phyloP scores from a whole-genome alignment of 768 basidiomycete genomes.

The Amanita rimosa region DNA sequence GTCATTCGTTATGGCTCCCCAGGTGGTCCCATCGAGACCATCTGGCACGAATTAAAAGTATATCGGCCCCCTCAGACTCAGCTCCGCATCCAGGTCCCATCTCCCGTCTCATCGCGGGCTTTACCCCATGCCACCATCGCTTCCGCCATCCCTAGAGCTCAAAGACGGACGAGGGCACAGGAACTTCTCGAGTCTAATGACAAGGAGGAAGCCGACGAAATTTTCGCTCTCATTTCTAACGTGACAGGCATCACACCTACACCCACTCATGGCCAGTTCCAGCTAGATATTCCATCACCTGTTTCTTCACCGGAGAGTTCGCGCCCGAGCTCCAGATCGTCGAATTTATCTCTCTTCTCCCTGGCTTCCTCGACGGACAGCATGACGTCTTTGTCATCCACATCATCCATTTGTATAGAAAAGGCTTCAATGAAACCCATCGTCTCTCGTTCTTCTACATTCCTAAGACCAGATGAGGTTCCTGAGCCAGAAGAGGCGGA shows the following conservation, averaged over 20 bases:
- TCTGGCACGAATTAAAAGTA: conserved; percentile 17
- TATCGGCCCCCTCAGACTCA: conserved; percentile 6
- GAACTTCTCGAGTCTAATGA: conserved; percentile 20
- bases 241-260: conserved; percentile 21
- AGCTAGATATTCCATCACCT: conserved; percentile 4
- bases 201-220: conserved; percentile 22
- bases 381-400: conserved; percentile 21
- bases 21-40: conserved; percentile 14
- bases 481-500: conserved; percentile 2
- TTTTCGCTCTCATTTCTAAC: conserved; percentile 24
- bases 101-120: conserved; percentile 8
- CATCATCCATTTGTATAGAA: conserved; percentile 12
- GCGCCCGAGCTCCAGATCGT: conserved; percentile 30
- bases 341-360: conserved; percentile 19
- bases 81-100: conserved; percentile 10
- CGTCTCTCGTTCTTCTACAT: neutral
- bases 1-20: conserved; percentile 17
- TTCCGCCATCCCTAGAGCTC: conserved; percentile 13
- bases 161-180: conserved; percentile 21
- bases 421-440: conserved; percentile 4
- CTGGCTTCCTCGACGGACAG: conserved; percentile 17
- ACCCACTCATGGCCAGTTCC: conserved; percentile 21
- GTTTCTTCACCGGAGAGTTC: conserved; percentile 17
- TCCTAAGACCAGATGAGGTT: neutral
- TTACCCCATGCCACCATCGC: conserved; percentile 12